Evolutionary conservation across 129 eudicot genomes (phyloP).

Genomic region (Centrapalus pauciflorus): DNA sequence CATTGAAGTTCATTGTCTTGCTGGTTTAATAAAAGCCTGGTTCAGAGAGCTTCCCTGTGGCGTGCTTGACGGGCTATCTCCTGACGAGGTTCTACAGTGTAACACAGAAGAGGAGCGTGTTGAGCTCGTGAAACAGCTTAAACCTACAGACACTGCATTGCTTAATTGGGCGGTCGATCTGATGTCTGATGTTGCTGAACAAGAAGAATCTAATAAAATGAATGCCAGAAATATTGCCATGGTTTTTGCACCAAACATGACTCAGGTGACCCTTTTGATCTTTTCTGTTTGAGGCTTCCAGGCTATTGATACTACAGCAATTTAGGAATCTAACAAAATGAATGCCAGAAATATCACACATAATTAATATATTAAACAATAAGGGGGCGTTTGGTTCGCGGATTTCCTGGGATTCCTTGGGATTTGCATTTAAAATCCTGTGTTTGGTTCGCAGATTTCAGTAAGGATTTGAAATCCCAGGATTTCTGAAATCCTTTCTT

Average conservation of each 20-base stretch:
- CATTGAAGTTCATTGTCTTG: constrained; percentile 83
- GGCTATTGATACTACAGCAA: not conserved
- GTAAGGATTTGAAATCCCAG: too few species aligned
- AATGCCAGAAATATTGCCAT: constrained; percentile 83
- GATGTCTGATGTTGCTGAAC: constrained; percentile 89
- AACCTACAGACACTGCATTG: constrained; percentile 72
- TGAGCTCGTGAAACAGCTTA: constrained; percentile 67
- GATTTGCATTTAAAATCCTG: too few species aligned
- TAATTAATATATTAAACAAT: too few species aligned
- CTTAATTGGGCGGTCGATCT: constrained; percentile 88
- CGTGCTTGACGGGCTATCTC: constrained; percentile 85
- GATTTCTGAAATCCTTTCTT: too few species aligned
- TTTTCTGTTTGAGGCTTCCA: not conserved
- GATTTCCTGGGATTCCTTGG: too few species aligned
- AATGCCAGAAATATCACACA: constrained; percentile 82
- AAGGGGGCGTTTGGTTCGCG: too few species aligned
- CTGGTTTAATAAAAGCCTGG: constrained; percentile 86
- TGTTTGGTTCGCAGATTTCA: too few species aligned
- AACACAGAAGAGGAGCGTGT: constrained; percentile 60
- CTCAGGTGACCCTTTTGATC: constrained; percentile 49
- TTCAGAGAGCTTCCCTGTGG: constrained; percentile 88
- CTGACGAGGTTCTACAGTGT: constrained; percentile 70
- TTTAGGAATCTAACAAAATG: constrained; percentile 79
- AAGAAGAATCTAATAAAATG: constrained; percentile 78
- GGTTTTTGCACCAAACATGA: constrained; percentile 92